phyloP scores from a whole-genome alignment of 352 stramenopile species.

The Phytophthora parvispora region DNA sequence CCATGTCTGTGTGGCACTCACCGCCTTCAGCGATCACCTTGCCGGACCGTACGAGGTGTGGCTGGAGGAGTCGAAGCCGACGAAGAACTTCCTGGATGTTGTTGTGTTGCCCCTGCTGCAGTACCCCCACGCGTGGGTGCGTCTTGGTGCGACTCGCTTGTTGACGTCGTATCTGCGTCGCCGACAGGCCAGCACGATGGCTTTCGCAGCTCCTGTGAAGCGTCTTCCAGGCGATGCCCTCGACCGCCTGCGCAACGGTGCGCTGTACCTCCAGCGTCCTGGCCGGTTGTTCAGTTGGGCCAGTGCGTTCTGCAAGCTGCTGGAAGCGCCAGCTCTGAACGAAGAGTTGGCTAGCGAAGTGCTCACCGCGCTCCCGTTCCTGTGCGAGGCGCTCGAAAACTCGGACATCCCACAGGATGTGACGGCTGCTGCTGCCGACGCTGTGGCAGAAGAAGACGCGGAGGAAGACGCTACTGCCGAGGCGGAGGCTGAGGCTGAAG shows the following conservation, averaged over 20 bases:
- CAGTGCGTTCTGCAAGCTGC: constrained; percentile 70
- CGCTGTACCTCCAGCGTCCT: constrained; percentile 61
- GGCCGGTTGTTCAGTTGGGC: constrained; percentile 72
- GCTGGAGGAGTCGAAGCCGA: constrained; percentile 41
- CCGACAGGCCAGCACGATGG: constrained; percentile 59
- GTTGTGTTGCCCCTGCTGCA: constrained; percentile 69
- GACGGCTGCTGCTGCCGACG: constrained; percentile 27
- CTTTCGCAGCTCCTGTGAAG: constrained; percentile 38
- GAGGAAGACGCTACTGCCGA: constrained; percentile 15
- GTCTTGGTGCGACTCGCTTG: constrained; percentile 62
- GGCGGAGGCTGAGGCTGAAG: constrained; percentile 10
- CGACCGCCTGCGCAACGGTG: constrained; percentile 38
- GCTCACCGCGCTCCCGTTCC: constrained; percentile 67
- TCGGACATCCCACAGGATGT: constrained; percentile 78
- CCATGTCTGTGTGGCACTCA: constrained; percentile 71
- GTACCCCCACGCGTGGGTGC: constrained; percentile 85
- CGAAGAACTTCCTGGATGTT: constrained; percentile 51
- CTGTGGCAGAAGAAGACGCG: constrained; percentile 29
- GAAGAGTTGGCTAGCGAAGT: constrained; percentile 66
- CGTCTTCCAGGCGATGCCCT: constrained; percentile 27
- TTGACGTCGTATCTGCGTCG: constrained; percentile 76
- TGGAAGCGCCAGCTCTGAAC: constrained; percentile 68
- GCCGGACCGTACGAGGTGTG: constrained; percentile 70
- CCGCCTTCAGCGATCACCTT: constrained; percentile 75
- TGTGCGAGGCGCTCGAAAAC: constrained; percentile 64